These are phyloP conservation scores for Ceraceosorus bombacis DNA, from an alignment of 1,284 basidiomycete genomes.

Conservation along the genomic window DNA sequence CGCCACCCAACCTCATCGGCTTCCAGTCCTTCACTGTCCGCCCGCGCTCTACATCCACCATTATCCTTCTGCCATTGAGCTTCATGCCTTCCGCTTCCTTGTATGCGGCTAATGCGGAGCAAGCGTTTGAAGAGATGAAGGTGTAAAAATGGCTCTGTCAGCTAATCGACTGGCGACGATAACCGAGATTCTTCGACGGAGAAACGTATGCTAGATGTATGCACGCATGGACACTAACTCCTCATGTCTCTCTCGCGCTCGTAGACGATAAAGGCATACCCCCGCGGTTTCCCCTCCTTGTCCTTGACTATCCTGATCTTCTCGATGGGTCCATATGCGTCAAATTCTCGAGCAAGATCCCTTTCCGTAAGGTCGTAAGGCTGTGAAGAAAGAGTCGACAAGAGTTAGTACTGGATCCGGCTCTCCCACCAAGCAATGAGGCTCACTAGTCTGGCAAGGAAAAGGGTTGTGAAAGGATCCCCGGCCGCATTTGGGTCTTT, in stretches of 20 bases:
- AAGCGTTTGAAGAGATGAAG: neutral
- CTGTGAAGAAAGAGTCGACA: conserved; percentile 41
- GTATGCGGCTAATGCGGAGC: conserved; percentile 68
- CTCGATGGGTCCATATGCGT: conserved; percentile 88
- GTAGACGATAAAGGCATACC: conserved; percentile 95
- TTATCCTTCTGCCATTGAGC: conserved; percentile 85
- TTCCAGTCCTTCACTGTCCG: conserved; percentile 98
- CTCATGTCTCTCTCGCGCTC: conserved; percentile 95
- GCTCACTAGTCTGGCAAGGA: conserved; percentile 70
- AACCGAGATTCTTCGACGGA: neutral
- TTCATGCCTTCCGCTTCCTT: conserved; percentile 98
- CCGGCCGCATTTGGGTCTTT: conserved; percentile 88
- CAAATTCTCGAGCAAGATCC: conserved; percentile 88
- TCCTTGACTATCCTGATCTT: conserved; percentile 81
- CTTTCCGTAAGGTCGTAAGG: conserved; percentile 81
- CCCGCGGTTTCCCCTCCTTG: conserved; percentile 68
- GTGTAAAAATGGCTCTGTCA: neutral
- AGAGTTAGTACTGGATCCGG: conserved; percentile 4
- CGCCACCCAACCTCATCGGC: conserved; percentile 85
- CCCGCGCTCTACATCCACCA: conserved; percentile 96
- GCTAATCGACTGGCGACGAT: neutral
- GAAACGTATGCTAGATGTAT: neutral
- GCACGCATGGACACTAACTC: neutral
- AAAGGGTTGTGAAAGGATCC: conserved; percentile 97
- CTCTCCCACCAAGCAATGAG: neutral